Conservation (phyloP, 805 yeast species). For the Priceomyces haplophilus region DNA sequence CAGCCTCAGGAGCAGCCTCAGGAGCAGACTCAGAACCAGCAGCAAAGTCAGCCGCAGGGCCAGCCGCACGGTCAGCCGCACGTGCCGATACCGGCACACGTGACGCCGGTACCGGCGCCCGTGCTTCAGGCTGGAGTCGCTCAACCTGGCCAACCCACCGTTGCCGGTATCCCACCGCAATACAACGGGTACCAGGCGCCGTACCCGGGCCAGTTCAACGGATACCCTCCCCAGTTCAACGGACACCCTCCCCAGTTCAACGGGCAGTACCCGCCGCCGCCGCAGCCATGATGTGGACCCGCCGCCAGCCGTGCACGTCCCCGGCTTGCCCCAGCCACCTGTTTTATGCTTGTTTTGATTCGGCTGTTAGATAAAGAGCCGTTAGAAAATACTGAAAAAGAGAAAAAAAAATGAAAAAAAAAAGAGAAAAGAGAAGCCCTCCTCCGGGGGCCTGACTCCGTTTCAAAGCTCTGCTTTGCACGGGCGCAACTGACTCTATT, state of each 20-base stretch:
- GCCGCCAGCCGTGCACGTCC: no score
- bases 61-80: no score
- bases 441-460: no score
- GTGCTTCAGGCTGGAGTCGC: neutral
- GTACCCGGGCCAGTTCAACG: neutral
- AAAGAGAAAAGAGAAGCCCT: no score
- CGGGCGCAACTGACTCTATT: no score
- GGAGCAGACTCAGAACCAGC: constrained; percentile 5
- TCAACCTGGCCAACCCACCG: constrained; percentile 7
- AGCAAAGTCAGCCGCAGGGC: constrained; percentile 10
- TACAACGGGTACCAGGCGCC: constrained; percentile 19
- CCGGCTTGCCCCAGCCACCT: no score
- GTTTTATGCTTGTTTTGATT: constrained; percentile 3
- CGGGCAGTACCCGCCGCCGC: constrained; percentile 18
- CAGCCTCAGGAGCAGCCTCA: constrained; percentile 35
- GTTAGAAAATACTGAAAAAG: neutral
- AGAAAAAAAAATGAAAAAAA: constrained; percentile 5
- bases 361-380: neutral
- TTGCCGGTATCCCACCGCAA: constrained; percentile 22
- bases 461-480: no score
- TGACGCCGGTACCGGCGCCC: constrained; percentile 9
- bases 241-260: constrained; percentile 5
- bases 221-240: constrained; percentile 18
- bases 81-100: constrained; percentile 2
- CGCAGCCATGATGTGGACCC: constrained; percentile 10